Evolutionary conservation across 2,329 filamentous ascomycete species (phyloP), one percentile per base, ranked within the genome.

Genomic region (Epichloe aotearoae): DNA sequence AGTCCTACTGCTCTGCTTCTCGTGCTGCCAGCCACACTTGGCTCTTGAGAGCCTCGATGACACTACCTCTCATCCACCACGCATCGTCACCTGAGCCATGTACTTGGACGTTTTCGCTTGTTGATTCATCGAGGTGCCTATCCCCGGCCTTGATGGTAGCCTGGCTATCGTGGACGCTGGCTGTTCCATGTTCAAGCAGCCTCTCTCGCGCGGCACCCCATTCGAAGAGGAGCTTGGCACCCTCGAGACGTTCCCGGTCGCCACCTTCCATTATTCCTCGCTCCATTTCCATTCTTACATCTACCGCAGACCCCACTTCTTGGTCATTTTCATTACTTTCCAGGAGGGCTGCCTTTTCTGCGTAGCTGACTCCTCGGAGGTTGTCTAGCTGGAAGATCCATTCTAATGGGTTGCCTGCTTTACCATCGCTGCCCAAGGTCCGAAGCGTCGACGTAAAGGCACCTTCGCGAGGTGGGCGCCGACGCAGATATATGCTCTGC

Each of bases 401-500:
- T 54, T 84, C 80, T 60, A 91, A 78, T 1, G 86, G 71, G 4
- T 68, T 62, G 8, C 62, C 53, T 17, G 59, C 58, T 36, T 62
- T 61, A 4, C 58, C 55, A 34, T 60, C 62, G 54, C 56, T 65
- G 51, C 85, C 86, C 30, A 94, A 73, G 0, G 86, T 86, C 3
- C 83, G 76, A 14, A 95, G 73, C 0, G 88, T 88, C 0, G 86
- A 82, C 5, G 79, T 74, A 63, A 95, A 95, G 8, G 79, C 75
- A 7, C 75, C 76, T 57, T 86, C 84, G 56, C 80, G 77, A 40
- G 81, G 74, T 14, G 83, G 77, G 50, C 88, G 80, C 15, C 85
- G 76, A 17, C 85, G 79, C 4, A 95, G 80, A 59, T 82, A 83
- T 41, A 96, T 70, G 1, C 80, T 86, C 58, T 94, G 88, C 26